Evolutionary conservation across 2,329 filamentous ascomycete species (phyloP).

Genomic region (Fusarium praegraminearum): DNA sequence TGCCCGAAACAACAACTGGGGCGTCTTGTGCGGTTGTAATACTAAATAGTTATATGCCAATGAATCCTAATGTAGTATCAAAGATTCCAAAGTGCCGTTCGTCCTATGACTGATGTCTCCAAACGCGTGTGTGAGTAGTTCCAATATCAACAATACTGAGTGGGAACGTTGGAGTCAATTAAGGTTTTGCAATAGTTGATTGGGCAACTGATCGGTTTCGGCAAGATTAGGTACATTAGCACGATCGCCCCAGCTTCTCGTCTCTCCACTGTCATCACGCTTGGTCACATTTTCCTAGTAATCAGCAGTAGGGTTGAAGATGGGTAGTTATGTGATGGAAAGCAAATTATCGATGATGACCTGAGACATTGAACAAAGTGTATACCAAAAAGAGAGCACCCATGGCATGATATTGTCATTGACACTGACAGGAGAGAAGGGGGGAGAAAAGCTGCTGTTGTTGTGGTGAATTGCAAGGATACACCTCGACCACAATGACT

Average conservation of each 20-base stretch:
- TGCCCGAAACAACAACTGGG: neutral
- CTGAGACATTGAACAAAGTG: conserved; percentile 21
- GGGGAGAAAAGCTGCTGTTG: neutral
- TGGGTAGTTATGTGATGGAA: neutral
- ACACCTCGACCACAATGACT: conserved; percentile 1
- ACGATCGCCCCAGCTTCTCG: conserved; percentile 16
- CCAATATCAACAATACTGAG: neutral
- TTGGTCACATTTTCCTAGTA: conserved; percentile 1
- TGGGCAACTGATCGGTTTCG: conserved; percentile 34
- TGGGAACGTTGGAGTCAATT: neutral
- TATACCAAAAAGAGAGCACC: conserved; percentile 1
- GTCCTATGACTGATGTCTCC: neutral
- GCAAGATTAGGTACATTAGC: conserved; percentile 13
- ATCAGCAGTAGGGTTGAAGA: neutral
- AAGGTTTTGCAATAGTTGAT: conserved; percentile 36
- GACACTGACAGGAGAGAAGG: neutral
- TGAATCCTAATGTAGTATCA: conserved; percentile 37
- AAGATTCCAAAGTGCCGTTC: neutral
- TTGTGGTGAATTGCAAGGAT: conserved; percentile 28
- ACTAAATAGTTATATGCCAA: conserved; percentile 26
- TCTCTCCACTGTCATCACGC: conserved; percentile 19
- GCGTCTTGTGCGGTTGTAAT: conserved; percentile 6
- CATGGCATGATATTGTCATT: neutral
- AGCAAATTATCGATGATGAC: neutral
- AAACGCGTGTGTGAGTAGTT: neutral